Evolutionary conservation across 2,329 filamentous ascomycete genomes (phyloP), one percentile per base, ranked within the genome.

Genomic region (Xylariales sp.): DNA sequence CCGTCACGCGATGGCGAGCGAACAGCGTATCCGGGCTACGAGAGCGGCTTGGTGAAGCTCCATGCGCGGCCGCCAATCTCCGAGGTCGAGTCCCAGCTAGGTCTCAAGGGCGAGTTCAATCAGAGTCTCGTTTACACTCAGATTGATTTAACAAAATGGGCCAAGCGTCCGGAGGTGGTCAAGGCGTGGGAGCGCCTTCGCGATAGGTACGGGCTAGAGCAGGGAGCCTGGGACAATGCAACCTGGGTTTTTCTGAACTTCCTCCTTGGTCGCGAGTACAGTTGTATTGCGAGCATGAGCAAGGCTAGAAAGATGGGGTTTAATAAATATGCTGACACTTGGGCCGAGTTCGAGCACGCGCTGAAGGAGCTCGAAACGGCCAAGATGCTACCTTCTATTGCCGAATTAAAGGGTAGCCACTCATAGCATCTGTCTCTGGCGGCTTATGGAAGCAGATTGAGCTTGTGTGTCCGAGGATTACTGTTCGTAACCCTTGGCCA

Each of bases 301-400:
- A 84, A 83, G 73, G 81, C 81, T n/a, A 77, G 82, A 57, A 78
- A 79, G 69, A 73, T 75, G 56, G 82, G 81, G 0, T 84, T 81
- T 78, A 79, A 73, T 2, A 81, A 81, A 28, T 83, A 80, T 62
- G 66, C 69, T 10, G 79, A 78, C 68, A 77, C 76, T 1, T 79
- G 75, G 76, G 74, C 73, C 41, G 71, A 73, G 41, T 70, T 79
- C 5, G 69, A 72, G 34, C 66, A 72, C 18, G 70, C 70, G 2
- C 75, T 77, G 57, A 71, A 66, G 23, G 70, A 75, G 57, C 56
- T 76, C 6, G 78, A 77, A 64, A 69, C 70, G 3, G 71, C 71
- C 3, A 74, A 72, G 54, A 71, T 76, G 62, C 12, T 76, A 32
- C 74, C 74, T 5, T 67, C 62, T n/a, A 46, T 63, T 57, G 52